Evolutionary conservation across 805 yeast genomes (phyloP), one percentile per base, ranked within the genome.

Genomic region (Ogataea corticis): DNA sequence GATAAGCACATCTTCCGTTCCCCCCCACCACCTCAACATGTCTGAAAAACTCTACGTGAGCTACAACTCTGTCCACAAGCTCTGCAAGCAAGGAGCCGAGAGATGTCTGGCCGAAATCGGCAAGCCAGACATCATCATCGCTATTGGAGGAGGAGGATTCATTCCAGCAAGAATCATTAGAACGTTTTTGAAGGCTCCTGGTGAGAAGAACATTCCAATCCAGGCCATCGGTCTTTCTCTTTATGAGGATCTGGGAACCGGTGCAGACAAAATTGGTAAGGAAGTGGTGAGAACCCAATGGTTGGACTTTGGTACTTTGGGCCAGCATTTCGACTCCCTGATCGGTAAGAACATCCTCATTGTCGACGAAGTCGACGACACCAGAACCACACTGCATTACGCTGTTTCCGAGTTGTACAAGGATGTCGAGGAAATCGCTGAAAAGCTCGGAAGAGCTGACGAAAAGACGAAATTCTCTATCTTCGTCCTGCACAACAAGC

Each of bases 341-440:
- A 83, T 88, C 47, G 96, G 95, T 56, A 88, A 87, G 68, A 83
- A 82, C 62, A 75, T 88, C 31, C 69, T 88, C 54, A 86, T 88
- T 57, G 94, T 88, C 29, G 96, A 88, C 65, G 96, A 88, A 70
- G 96, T 88, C 38, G 96, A 88, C 65, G 96, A 88, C 63, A 87
- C 96, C 18, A 84, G 96, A 74, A 88, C 96, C 42, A 88, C 96
- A 2, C 71, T 88, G 46, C 92, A 86, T 63, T 88, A 87, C 60
- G 96, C 96, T 2, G 77, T 87, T 32, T 72, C 80, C 10, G 96
- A 88, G 66, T 72, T 88, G 51, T 76, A 82, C 62, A 80, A 82
- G 62, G 85, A 80, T 52, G 82, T 87, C 36, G 67, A 69, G 40
- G 76, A 72, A 43, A 82, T 82, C 56, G 87, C 87, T 51, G 69